These are phyloP conservation scores for Aspergillus wentii DNA, from an alignment of 495 filamentous ascomycete species.

Conservation along the genomic window DNA sequence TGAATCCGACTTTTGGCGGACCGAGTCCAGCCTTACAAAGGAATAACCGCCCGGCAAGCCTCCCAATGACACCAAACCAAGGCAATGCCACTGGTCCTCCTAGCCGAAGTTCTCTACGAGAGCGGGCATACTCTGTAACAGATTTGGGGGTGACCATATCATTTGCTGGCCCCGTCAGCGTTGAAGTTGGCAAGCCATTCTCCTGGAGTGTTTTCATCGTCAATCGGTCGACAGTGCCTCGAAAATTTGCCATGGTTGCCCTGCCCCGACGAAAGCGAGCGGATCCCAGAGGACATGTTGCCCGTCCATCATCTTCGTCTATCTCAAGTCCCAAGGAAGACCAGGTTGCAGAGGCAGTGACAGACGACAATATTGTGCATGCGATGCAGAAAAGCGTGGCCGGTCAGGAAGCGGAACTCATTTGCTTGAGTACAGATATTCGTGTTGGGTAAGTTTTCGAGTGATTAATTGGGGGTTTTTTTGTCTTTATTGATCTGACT, in stretches of 20 bases:
- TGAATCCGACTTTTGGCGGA: constrained; percentile 57
- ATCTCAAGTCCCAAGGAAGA: constrained; percentile 35
- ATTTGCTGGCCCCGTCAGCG: constrained; percentile 56
- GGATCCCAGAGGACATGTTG: constrained; percentile 56
- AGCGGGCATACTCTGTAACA: constrained; percentile 42
- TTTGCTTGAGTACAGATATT: constrained; percentile 80
- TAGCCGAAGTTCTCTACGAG: constrained; percentile 50
- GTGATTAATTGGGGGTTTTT: too few species aligned
- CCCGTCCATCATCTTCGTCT: constrained; percentile 45
- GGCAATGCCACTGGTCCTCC: constrained; percentile 32
- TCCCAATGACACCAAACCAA: constrained; percentile 26
- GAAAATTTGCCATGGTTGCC: constrained; percentile 76
- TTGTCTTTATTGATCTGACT: constrained; percentile 4
- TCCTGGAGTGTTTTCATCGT: constrained; percentile 86
- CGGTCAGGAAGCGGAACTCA: constrained; percentile 67
- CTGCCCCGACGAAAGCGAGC: constrained; percentile 71
- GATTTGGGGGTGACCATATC: constrained; percentile 75
- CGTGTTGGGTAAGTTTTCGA: constrained; percentile 65
- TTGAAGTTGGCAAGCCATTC: constrained; percentile 71
- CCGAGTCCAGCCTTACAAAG: constrained; percentile 51
- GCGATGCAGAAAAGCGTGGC: constrained; percentile 72
- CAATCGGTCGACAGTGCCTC: constrained; percentile 63
- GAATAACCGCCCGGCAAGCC: constrained; percentile 51
- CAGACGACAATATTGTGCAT: constrained; percentile 81
- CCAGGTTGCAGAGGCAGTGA: constrained; percentile 67